These are phyloP conservation scores for Blastomyces emzantsi DNA, from an alignment of 2,329 filamentous ascomycete species.

Conservation along the genomic window DNA sequence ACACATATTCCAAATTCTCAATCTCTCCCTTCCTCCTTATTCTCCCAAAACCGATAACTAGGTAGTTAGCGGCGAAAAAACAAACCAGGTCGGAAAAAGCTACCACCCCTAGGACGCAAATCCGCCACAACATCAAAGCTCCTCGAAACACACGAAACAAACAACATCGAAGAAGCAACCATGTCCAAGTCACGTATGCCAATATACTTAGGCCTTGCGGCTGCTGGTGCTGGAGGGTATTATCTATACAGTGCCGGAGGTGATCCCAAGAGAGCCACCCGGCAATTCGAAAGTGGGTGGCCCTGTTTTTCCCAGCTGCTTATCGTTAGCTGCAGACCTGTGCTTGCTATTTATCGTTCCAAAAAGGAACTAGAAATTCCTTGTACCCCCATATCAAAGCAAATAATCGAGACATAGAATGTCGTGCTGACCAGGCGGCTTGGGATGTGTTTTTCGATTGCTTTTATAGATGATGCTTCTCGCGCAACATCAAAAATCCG, in stretches of 20 bases:
- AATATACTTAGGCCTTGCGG: conserved; percentile 45
- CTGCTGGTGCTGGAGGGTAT: conserved; percentile 65
- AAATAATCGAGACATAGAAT: background rate
- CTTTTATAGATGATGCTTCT: conserved; percentile 61
- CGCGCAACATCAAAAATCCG: conserved; percentile 58
- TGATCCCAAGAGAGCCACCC: conserved; percentile 69
- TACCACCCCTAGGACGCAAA: background rate
- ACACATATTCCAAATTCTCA: background rate
- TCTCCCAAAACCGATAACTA: background rate
- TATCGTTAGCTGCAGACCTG: background rate
- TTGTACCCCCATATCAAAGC: background rate
- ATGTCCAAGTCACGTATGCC: conserved; percentile 32
- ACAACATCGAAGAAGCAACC: conserved; percentile 9
- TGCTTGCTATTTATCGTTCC: background rate
- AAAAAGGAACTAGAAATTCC: background rate
- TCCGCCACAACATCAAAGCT: background rate
- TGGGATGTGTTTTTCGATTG: background rate
- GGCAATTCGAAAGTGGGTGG: conserved; percentile 69
- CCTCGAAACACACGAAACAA: conserved; percentile 5
- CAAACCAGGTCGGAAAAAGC: background rate
- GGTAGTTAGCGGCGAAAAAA: background rate
- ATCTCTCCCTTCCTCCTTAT: background rate
- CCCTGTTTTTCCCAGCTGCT: background rate
- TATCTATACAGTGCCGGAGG: conserved; percentile 88
- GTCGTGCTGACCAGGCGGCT: conserved; percentile 12